Evolutionary conservation across 306 rosid genomes (phyloP), one percentile per base, ranked within the genome.

Genomic region (Calophaca sinica): DNA sequence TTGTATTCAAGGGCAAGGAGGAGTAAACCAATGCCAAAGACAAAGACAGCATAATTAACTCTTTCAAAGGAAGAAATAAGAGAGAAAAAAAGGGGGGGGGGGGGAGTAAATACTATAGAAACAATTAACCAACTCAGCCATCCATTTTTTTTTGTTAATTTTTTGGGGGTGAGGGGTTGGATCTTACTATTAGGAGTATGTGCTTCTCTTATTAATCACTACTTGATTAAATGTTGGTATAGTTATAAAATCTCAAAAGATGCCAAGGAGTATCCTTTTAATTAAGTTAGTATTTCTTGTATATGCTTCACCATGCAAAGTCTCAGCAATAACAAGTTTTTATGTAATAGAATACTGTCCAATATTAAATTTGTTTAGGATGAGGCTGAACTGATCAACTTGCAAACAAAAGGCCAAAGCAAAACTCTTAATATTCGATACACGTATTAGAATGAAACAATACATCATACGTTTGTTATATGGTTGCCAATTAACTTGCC

Each of bases 1-100:
- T 83, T 86, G 79, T 91, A 89, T 73, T 89, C 93, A 44, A 89
- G 90, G 81, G 88, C 81, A 49, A 89, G 85, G 45, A 71, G 82
- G 67, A 74, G 60, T 12, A 83, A 85, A 83, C 73, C 89, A 31
- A 75, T 84, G 80, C 80, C 84, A 4, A 86, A 83, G 51, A 50
- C 74, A 33, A 75, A 83, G 59, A 45, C 50, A 71, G 62, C 82
- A 33, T 86, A 49, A 13, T 82, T 45, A 57, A 81, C 53, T 45
- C 20, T 79, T 77, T 32, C 14, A 54, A 63, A 50, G 14, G 44
- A 51, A 13, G 20, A n/a, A 44, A 44, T 2, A 20, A 20, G 26
- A 20, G 26, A 20, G 26, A 20, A 20, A 20, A n/a, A n/a, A n/a
- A n/a, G n/a, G n/a, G n/a, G n/a, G n/a, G n/a, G n/a, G 26, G 26